Base-by-base conservation (phyloP, 768 basidiomycete genomes). In the Hericium alpestre region DNA sequence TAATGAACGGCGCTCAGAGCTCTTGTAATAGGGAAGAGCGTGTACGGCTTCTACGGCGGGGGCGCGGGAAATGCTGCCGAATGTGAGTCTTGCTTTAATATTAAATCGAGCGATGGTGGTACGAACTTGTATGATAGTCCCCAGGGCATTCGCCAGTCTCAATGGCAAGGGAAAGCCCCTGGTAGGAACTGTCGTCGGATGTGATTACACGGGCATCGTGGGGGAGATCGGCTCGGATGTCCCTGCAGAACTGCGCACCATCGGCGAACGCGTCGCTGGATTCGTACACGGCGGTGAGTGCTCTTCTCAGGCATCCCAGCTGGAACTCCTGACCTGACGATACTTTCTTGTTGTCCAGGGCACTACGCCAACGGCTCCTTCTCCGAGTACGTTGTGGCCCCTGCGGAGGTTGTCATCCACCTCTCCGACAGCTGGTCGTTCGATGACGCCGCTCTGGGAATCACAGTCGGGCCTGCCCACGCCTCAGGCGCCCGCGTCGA, bases 181-280 rank as follows among this genome's bases (percentile, higher is more conserved):
- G 32, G 9, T 32, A 32, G 32, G 32, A 32, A 32, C 32, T 32
- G 32, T 32, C 1, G 32, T 32, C n/a, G 61, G 62, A 4, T 37
- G 43, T 15, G 62, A 63, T 54, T 62, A 54, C 27, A 40, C 61
- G 5, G 61, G 62, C 20, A 43, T 40, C 0, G 61, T 63, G 10
- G 55, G 52, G 18, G 58, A 56, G 50, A 41, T 63, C 25, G 61
- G 62, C 10, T 38, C 57, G 4, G 55, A 55, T 25, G 58, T 62
- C 38, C 58, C 55, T 0, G 46, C 32, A 8, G 55, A 58, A 4
- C 48, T 55, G 23, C 48, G 63, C 39, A 43, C 43, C 13, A 22
- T 60, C 11, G 63, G 61, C 18, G 58, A 64, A 55, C 58, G 54
- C 2, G 54, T 64, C 32, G 61, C 55, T 1, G 59, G 58, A 4